These are phyloP conservation scores for Rickenella mellea DNA, from an alignment of 768 basidiomycete species.

Conservation along the genomic window DNA sequence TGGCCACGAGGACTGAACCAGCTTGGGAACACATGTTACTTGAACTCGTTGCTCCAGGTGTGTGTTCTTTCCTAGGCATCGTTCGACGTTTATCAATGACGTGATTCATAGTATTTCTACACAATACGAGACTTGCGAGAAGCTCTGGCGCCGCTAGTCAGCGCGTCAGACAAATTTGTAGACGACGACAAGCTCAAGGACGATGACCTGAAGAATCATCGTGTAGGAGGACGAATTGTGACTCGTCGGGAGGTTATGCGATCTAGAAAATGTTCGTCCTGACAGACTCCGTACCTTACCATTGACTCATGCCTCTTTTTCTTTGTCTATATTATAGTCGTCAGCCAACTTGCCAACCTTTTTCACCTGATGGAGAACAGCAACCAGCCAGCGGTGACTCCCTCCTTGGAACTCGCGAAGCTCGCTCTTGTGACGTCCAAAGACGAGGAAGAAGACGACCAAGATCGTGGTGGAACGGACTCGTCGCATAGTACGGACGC, in stretches of 20 bases:
- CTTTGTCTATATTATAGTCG: slow-evolving; percentile 42
- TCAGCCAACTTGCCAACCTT: slow-evolving; percentile 66
- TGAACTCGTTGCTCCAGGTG: slow-evolving; percentile 73
- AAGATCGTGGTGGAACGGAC: slow-evolving; percentile 60
- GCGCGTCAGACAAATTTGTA: slow-evolving; percentile 41
- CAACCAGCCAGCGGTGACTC: slow-evolving; percentile 62
- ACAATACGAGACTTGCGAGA: slow-evolving; percentile 87
- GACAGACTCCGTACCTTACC: background rate
- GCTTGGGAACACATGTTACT: slow-evolving; percentile 81
- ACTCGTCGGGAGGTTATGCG: slow-evolving; percentile 73
- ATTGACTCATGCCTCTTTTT: too few relatives aligned
- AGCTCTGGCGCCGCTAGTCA: slow-evolving; percentile 53
- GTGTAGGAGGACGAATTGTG: slow-evolving; percentile 81
- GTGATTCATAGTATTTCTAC: slow-evolving; percentile 69
- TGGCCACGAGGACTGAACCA: slow-evolving; percentile 83
- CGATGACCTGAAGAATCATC: slow-evolving; percentile 72
- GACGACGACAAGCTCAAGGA: slow-evolving; percentile 64
- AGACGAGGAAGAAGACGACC: slow-evolving; percentile 80
- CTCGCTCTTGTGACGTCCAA: slow-evolving; percentile 84
- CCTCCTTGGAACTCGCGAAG: slow-evolving; percentile 80
- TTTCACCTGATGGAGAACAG: slow-evolving; percentile 70
- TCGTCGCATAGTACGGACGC: slow-evolving; percentile 84
- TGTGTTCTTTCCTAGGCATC: slow-evolving; percentile 2
- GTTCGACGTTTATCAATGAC: background rate
- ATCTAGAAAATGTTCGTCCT: slow-evolving; percentile 68